Base-by-base conservation (phyloP, 176 grass and related monocot species). In the Paspalum vaginatum region DNA sequence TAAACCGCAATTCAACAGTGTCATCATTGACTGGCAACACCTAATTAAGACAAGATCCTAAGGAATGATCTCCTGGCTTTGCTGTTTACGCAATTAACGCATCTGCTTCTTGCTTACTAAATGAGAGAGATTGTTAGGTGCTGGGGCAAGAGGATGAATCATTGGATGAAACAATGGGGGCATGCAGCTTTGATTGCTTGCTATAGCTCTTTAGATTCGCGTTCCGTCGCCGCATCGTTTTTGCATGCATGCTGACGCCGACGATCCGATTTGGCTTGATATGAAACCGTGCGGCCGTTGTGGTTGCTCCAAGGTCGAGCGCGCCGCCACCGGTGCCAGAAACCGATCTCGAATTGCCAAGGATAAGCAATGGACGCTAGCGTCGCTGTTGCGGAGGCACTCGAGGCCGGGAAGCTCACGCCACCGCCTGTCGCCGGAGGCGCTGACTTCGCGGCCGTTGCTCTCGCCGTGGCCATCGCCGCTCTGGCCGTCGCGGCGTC, bases 301-400 rank as follows among this genome's bases (percentile, higher is more conserved):
- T 71, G 38, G 45, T 14, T 24, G 57, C 80, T 40, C 56, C 80
- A 41, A 20, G 27, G 63, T 82, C 68, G 57, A 25, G 57, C 40
- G 75, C 65, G 16, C 64, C 65, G n/a, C 25, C 24, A 37, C 49
- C 52, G 65, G 51, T n/a, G 53, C 17, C 13, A 39, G 32, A 11
- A 43, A 8, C 18, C 20, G 20, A 67, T 5, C 7, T 39, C 57
- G 15, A 18, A 9, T 9, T 7, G n/a, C 13, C 9, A 45, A 13
- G 13, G 7, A 11, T 32, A 60, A 22, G 32, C 26, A 2, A 82
- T 82, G 80, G 32, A 53, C 58, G 14, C 80, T 8, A 82, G 68
- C 79, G 68, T 82, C 46, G 79, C 68, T 44, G 79, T 82, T 32
- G 68, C 12, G 0, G 79, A 72, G 68, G 79, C 79, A 8, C 44